Evolutionary conservation across 1,284 basidiomycete genomes (phyloP).

Genomic region (Microbotryum violaceum): DNA sequence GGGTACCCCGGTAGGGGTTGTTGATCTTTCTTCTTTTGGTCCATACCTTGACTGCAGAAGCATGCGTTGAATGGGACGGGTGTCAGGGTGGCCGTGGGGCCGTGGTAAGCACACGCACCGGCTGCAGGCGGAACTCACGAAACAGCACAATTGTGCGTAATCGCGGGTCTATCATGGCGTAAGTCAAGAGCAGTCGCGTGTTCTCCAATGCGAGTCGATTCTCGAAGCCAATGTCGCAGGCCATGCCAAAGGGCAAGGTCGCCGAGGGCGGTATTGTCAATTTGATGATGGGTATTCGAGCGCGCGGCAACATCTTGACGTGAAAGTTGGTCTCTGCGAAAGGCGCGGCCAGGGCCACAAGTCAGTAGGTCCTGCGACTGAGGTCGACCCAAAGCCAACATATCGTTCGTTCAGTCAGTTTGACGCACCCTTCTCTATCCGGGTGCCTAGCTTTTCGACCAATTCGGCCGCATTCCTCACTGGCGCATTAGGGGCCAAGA

Average conservation of each 20-base stretch:
- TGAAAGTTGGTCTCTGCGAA: constrained; percentile 84
- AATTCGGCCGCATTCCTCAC: constrained; percentile 69
- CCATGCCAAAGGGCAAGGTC: constrained; percentile 71
- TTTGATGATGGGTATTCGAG: constrained; percentile 97
- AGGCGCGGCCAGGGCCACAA: neutral
- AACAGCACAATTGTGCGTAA: constrained; percentile 92
- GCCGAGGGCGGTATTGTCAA: constrained; percentile 83
- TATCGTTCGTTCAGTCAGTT: neutral
- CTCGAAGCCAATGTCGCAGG: constrained; percentile 98
- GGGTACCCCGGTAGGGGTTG: constrained; percentile 90
- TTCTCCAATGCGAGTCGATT: constrained; percentile 95
- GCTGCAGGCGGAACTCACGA: constrained; percentile 52
- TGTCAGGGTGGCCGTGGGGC: neutral
- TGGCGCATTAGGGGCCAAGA: constrained; percentile 70
- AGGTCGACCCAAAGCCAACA: neutral
- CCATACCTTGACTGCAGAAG: constrained; percentile 84
- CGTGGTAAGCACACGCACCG: neutral
- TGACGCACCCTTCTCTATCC: constrained; percentile 76
- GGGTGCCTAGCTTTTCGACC: constrained; percentile 85
- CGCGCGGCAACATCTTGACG: constrained; percentile 92
- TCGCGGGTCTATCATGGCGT: constrained; percentile 92
- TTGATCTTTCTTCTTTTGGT: constrained; percentile 97
- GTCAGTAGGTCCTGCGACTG: neutral
- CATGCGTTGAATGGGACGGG: too few relatives aligned
- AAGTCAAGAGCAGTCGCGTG: constrained; percentile 89